Percentiles rank a stretch among this genome's conserved stretches.
These are phyloP conservation scores for Hericium alpestre DNA, from an alignment of 768 basidiomycete genomes.

Conservation along the genomic window DNA sequence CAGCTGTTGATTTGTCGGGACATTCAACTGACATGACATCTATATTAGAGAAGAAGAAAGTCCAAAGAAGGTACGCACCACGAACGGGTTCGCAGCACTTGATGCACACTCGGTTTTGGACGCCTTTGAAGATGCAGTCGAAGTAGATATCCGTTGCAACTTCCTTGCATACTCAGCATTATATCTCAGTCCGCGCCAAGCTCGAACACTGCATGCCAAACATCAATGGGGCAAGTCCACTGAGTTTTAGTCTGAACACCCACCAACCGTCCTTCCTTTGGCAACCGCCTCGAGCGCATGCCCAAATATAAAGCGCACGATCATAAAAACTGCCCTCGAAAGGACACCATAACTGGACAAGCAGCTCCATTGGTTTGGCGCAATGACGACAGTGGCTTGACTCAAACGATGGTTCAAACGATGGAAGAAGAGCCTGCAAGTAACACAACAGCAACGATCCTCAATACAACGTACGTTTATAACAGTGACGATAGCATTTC, in stretches of 20 bases:
- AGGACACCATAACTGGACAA: constrained; percentile 86
- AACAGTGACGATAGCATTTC: constrained; percentile 41
- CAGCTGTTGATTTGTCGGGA: too few species aligned
- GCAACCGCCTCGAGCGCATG: constrained; percentile 58
- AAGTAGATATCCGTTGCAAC: constrained; percentile 44
- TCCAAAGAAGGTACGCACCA: too few species aligned
- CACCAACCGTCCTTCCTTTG: constrained; percentile 74
- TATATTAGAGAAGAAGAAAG: too few species aligned
- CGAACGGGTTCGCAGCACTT: too few species aligned
- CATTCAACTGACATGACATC: too few species aligned
- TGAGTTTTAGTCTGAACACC: constrained; percentile 19
- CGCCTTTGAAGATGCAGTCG: constrained; percentile 26
- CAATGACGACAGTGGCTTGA: constrained; percentile 68
- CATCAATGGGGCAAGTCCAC: neutral
- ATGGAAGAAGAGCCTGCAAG: constrained; percentile 55
- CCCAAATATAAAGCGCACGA: constrained; percentile 79
- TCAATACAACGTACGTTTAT: constrained; percentile 33
- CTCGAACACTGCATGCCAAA: constrained; percentile 51
- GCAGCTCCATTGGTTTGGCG: constrained; percentile 63
- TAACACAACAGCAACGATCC: constrained; percentile 19
- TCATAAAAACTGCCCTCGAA: constrained; percentile 80
- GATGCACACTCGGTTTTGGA: constrained; percentile 7
- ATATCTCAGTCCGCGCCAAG: constrained; percentile 65
- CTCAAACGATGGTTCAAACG: constrained; percentile 47
- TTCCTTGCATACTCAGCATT: constrained; percentile 71